A percentile compares a stretch with the other conserved stretches of the same genome.
These are phyloP conservation scores for Neofusicoccum laricinum DNA, from an alignment of 2,329 filamentous ascomycete genomes.

Conservation along the genomic window DNA sequence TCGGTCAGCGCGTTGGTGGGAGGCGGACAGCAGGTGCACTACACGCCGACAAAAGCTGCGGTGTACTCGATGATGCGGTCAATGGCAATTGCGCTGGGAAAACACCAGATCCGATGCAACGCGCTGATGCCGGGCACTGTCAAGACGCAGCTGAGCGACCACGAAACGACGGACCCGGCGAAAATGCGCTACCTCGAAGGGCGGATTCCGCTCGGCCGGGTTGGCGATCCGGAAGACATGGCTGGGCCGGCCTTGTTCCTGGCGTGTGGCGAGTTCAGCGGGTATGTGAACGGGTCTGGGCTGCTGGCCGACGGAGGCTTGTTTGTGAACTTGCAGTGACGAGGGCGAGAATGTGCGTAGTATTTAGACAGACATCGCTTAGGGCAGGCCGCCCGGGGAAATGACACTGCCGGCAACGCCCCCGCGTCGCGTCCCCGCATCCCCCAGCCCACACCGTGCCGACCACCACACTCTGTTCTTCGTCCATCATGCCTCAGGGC, in stretches of 20 bases:
- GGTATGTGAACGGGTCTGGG: neutral
- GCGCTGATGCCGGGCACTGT: neutral
- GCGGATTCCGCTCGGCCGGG: neutral
- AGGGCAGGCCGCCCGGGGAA: too few relatives aligned
- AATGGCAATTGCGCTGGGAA: neutral
- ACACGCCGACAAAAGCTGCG: neutral
- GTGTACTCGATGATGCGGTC: neutral
- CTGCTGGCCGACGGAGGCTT: neutral
- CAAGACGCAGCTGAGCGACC: neutral
- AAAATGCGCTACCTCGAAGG: neutral
- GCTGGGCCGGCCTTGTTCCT: neutral
- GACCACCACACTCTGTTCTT: neutral
- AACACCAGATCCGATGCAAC: neutral
- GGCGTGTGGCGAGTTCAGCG: neutral
- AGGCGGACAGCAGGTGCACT: neutral
- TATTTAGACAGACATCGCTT: too few relatives aligned
- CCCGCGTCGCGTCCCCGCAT: neutral
- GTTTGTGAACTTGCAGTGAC: neutral
- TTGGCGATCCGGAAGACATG: neutral
- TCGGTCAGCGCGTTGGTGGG: neutral
- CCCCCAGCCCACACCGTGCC: neutral
- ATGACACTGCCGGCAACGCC: too few relatives aligned
- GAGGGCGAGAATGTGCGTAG: neutral
- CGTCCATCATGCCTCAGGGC: neutral
- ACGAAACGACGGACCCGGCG: neutral